Percentiles rank a stretch among this genome's conserved stretches.
Conservation (phyloP, 176 grass and related monocot genomes). For the Carex kokanica region DNA sequence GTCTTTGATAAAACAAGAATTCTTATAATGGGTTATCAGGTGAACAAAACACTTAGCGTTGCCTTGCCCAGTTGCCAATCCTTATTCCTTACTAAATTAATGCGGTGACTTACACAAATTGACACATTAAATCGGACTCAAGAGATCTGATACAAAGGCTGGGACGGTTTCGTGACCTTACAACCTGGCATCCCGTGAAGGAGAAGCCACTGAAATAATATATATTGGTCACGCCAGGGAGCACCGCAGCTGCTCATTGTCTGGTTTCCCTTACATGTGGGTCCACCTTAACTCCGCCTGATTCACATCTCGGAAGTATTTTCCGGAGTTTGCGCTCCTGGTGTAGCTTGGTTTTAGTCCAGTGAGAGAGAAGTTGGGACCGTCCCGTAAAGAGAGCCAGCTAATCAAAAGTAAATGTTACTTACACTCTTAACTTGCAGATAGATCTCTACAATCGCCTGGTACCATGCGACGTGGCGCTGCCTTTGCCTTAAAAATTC, state of each 20-base stretch:
- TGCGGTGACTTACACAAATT: neutral
- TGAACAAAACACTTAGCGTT: neutral
- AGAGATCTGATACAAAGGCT: neutral
- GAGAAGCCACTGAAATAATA: neutral
- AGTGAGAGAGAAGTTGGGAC: constrained; percentile 2
- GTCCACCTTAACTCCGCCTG: neutral
- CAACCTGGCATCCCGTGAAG: constrained; percentile 28
- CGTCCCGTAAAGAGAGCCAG: constrained; percentile 12
- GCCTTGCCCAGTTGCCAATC: neutral
- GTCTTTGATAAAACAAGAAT: neutral
- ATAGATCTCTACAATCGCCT: neutral
- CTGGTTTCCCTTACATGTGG: neutral
- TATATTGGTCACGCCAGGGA: neutral
- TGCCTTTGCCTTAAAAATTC: neutral
- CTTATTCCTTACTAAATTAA: neutral
- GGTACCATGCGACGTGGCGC: neutral
- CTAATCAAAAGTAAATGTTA: neutral
- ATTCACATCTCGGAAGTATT: neutral
- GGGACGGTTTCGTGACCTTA: constrained; percentile 24
- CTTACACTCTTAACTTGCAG: neutral
- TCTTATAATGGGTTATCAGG: neutral
- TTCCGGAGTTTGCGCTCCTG: neutral
- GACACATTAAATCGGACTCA: neutral
- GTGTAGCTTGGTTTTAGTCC: neutral
- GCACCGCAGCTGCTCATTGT: neutral